Percentiles rank a stretch among this genome's conserved stretches.
These are phyloP conservation scores for Colletotrichum ledebouriae DNA, from an alignment of 2,329 filamentous ascomycete genomes.

Conservation along the genomic window DNA sequence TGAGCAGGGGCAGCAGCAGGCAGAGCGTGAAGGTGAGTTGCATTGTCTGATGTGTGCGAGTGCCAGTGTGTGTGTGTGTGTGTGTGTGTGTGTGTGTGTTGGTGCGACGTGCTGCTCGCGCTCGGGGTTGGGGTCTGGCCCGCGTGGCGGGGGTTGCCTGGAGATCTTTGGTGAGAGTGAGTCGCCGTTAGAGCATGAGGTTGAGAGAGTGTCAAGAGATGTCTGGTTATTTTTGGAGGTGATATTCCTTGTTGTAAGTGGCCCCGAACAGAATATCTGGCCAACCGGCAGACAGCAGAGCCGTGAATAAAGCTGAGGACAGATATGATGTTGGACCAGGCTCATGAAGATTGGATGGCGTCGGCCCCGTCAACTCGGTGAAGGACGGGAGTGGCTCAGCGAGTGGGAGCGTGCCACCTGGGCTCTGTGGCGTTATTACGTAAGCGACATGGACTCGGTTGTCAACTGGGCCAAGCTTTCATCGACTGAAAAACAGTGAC, in stretches of 20 bases:
- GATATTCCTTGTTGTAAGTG: neutral
- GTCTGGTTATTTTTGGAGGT: neutral
- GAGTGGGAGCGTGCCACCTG: constrained; percentile 27
- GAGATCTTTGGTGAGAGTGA: neutral
- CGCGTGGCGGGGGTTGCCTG: neutral
- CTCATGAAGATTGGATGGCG: constrained; percentile 6
- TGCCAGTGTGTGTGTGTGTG: neutral
- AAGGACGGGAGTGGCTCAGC: constrained; percentile 16
- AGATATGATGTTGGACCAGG: constrained; percentile 12
- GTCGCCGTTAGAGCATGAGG: constrained; percentile 10
- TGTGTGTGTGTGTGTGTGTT: neutral
- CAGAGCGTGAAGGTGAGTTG: constrained; percentile 45
- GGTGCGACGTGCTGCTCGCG: constrained; percentile 5
- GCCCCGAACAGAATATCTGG: neutral
- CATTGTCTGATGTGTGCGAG: constrained; percentile 45
- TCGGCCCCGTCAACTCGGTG: constrained; percentile 16
- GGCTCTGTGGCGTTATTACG: constrained; percentile 10
- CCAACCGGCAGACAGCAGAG: neutral
- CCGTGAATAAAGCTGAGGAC: neutral
- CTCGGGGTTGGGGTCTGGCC: constrained; percentile 15
- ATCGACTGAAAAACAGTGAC: neutral
- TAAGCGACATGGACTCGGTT: neutral
- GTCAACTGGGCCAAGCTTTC: constrained; percentile 16
- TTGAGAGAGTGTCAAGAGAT: neutral
- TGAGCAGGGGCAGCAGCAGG: constrained; percentile 36